phyloP scores from a whole-genome alignment of 2,329 filamentous ascomycete species.

The Dothistroma pini region DNA sequence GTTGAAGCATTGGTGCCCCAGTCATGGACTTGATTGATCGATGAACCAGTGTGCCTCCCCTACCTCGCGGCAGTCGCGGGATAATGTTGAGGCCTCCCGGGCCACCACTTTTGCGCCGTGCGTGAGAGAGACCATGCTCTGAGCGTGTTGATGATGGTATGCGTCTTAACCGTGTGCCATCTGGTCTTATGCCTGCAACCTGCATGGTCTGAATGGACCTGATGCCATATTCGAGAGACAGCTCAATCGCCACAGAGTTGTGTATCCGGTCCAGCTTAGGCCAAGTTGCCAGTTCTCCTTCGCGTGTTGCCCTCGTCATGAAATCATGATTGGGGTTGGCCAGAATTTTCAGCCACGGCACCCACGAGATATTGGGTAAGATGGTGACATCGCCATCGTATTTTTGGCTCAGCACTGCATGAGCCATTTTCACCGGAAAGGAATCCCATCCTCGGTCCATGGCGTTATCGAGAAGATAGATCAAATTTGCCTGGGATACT shows the following conservation, averaged over 20 bases:
- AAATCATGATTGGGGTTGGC: constrained; percentile 83
- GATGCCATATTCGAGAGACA: constrained; percentile 75
- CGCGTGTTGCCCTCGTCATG: constrained; percentile 72
- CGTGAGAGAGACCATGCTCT: constrained; percentile 14
- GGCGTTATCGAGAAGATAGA: constrained; percentile 16
- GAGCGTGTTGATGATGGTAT: constrained; percentile 19
- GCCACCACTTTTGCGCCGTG: constrained; percentile 9
- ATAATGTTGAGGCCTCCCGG: constrained; percentile 4
- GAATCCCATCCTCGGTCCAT: constrained; percentile 20
- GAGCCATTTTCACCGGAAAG: constrained; percentile 46
- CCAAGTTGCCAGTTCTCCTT: constrained; percentile 86
- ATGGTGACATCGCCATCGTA: constrained; percentile 97
- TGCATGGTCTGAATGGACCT: constrained; percentile 12
- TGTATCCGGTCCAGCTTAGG: constrained; percentile 80
- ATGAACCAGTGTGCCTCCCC: constrained; percentile 4
- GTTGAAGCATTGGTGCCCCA: not conserved
- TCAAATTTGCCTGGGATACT: constrained; percentile 11
- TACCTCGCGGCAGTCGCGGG: constrained; percentile 15
- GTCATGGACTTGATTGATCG: constrained; percentile 20
- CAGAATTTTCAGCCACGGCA: constrained; percentile 71
- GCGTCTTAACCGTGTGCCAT: constrained; percentile 8
- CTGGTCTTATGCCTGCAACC: constrained; percentile 4
- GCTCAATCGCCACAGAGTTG: constrained; percentile 83
- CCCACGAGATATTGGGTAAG: constrained; percentile 70
- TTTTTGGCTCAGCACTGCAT: constrained; percentile 77